These are phyloP conservation scores for Jimgerdemannia flammicorona DNA, from an alignment of 192 early-diverging fungal genomes.

Conservation along the genomic window DNA sequence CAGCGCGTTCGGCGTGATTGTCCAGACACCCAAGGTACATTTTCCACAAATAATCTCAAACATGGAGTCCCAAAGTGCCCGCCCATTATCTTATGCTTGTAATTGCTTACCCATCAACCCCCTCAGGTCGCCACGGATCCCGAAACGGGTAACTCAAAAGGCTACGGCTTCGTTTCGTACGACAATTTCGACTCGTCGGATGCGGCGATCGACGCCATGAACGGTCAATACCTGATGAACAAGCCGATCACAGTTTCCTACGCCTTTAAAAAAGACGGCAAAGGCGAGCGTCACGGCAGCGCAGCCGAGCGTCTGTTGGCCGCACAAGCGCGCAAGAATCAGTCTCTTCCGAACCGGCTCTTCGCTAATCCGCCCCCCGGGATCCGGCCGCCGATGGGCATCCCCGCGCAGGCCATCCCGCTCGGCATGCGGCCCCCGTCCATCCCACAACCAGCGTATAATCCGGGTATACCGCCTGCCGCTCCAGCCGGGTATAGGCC, in stretches of 20 bases:
- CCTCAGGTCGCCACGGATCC: slow-evolving; percentile 74
- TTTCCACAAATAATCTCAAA: not conserved
- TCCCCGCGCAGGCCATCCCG: not conserved
- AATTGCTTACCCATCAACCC: not conserved
- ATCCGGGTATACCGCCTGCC: not conserved
- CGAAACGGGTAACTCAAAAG: slow-evolving; percentile 82
- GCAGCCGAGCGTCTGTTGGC: slow-evolving; percentile 94
- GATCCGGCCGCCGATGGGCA: not conserved
- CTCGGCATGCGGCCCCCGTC: not conserved
- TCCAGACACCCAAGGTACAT: slow-evolving; percentile 72
- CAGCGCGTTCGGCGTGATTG: slow-evolving; percentile 88
- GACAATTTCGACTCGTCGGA: slow-evolving; percentile 95
- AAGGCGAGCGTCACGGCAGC: slow-evolving; percentile 94
- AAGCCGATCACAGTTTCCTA: slow-evolving; percentile 88
- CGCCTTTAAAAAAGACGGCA: slow-evolving; percentile 98
- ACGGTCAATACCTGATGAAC: slow-evolving; percentile 94
- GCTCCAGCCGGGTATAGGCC: not conserved
- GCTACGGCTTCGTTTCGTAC: slow-evolving; percentile 90
- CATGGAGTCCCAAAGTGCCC: not conserved
- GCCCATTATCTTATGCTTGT: slow-evolving; percentile 7
- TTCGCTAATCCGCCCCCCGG: slow-evolving; percentile 37
- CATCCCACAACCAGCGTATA: not conserved
- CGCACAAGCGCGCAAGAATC: slow-evolving; percentile 81
- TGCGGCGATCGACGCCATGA: slow-evolving; percentile 97
- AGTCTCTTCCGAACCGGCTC: slow-evolving; percentile 62